Percentiles rank a stretch among this genome's conserved stretches.
phyloP scores from a whole-genome alignment of 2,329 filamentous ascomycete species.

The Curvularia hawaiiensis region DNA sequence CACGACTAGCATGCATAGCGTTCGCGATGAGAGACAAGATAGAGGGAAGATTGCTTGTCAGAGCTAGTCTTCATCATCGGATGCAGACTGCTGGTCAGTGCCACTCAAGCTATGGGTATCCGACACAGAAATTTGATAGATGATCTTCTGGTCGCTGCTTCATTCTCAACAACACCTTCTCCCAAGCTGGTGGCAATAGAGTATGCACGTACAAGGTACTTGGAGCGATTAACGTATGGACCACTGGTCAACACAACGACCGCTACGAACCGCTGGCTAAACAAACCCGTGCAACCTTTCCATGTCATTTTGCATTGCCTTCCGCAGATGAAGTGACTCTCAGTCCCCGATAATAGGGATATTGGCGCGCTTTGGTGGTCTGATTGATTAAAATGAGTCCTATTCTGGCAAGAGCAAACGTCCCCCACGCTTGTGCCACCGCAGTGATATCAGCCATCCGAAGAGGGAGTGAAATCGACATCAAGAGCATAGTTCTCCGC shows the following conservation, averaged over 20 bases:
- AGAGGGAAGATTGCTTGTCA: background rate
- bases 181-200: background rate
- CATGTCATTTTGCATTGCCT: background rate
- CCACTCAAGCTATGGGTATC: background rate
- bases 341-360: background rate
- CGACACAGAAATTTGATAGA: background rate
- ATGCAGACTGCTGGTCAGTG: background rate
- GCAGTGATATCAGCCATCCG: background rate
- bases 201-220: background rate
- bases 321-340: background rate
- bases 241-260: conserved; percentile 5
- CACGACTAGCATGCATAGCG: too few relatives aligned
- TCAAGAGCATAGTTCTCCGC: background rate
- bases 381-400: background rate
- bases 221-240: conserved; percentile 7
- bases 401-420: background rate
- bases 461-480: background rate
- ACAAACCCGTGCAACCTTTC: background rate
- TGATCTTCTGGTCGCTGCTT: background rate
- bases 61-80: background rate
- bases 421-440: background rate
- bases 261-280: background rate
- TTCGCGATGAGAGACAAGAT: background rate
- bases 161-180: background rate
- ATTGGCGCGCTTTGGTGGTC: background rate